Evolutionary conservation across 2,329 filamentous ascomycete species (phyloP), one percentile per base, ranked within the genome.

Genomic region (Scopulariopsis brevicaulis): DNA sequence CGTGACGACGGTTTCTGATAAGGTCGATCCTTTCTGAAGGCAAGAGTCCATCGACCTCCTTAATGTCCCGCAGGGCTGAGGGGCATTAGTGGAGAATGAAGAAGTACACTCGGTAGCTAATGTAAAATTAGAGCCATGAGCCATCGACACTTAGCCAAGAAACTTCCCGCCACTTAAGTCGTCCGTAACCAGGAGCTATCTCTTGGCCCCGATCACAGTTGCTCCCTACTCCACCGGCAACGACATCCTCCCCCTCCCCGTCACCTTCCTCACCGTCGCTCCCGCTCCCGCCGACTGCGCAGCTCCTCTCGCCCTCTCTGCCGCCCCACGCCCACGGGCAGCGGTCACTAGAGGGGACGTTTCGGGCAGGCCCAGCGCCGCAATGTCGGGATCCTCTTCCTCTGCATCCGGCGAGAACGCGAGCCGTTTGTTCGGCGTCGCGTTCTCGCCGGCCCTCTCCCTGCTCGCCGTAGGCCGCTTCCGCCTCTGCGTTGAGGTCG

Each of bases 381-480:
- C 20, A 50, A 24, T 11, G 11, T 50, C 46, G 11, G 46, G 22
- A 24, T 12, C 20, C 20, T 50, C 5, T 14, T 18, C 46, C 46
- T 50, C 46, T 6, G 22, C 20, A 22, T 64, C 63, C 0, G 66
- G 61, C 0, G 65, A 65, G n/a, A 65, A 61, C 1, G 65, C 63
- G 3, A 63, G 57, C 2, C 67, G 62, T 53, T 69, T 69, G 1
- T 58, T 58, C 1, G 65, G 62, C 10, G 61, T 63, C 20, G 54
- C 55, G 25, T 62, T 56, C 22, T 51, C 40, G 14, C 57, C 61
- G n/a, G 46, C 48, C 1, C 64, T 60, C 14, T 62, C 63, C n/a
- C 63, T 60, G 24, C 54, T 51, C 2, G 59, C 46, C 3, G 61
- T 59, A 3, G 61, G 37, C 18, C 65, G 60, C 43, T 65, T 67